Evolutionary conservation across 2,329 filamentous ascomycete species (phyloP).

Genomic region (Aspergillus oerlinghausenensis): DNA sequence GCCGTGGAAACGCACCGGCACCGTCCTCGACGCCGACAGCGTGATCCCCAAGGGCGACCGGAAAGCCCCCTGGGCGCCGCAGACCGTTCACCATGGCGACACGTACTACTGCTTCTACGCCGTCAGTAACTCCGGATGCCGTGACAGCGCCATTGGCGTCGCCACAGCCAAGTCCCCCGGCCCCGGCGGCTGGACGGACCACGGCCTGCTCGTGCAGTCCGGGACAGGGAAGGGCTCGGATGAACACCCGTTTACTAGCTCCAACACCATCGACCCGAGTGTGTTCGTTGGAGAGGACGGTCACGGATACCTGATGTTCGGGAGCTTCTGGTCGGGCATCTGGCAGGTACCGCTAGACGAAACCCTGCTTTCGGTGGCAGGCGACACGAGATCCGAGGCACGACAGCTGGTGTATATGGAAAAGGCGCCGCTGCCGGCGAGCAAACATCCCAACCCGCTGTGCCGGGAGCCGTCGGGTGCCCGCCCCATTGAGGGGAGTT

Average conservation of each 20-base stretch:
- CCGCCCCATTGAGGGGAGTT: constrained; percentile 30
- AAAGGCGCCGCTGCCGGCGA: constrained; percentile 12
- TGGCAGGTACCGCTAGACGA: constrained; percentile 53
- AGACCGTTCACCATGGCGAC: constrained; percentile 52
- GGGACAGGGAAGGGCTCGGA: constrained; percentile 26
- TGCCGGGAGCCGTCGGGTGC: constrained; percentile 27
- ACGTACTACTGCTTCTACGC: constrained; percentile 64
- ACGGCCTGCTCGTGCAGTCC: constrained; percentile 32
- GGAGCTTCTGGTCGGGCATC: constrained; percentile 65
- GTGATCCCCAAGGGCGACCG: constrained; percentile 32
- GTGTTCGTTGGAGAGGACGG: constrained; percentile 39
- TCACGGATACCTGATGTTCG: constrained; percentile 54
- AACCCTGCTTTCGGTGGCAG: constrained; percentile 20
- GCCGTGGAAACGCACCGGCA: constrained; percentile 28
- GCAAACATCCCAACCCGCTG: constrained; percentile 19
- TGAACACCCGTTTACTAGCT: constrained; percentile 35
- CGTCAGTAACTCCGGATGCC: constrained; percentile 57
- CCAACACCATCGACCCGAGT: constrained; percentile 60
- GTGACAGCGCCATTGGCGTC: constrained; percentile 59
- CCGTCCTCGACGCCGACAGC: constrained; percentile 26
- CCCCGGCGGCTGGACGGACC: constrained; percentile 32
- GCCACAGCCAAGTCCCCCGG: constrained; percentile 44
- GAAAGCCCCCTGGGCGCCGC: constrained; percentile 51
- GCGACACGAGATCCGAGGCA: constrained; percentile 19
- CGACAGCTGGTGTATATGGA: constrained; percentile 29